Conservation (phyloP, 108 stramenopile genomes). For the Nitzschia palea region DNA sequence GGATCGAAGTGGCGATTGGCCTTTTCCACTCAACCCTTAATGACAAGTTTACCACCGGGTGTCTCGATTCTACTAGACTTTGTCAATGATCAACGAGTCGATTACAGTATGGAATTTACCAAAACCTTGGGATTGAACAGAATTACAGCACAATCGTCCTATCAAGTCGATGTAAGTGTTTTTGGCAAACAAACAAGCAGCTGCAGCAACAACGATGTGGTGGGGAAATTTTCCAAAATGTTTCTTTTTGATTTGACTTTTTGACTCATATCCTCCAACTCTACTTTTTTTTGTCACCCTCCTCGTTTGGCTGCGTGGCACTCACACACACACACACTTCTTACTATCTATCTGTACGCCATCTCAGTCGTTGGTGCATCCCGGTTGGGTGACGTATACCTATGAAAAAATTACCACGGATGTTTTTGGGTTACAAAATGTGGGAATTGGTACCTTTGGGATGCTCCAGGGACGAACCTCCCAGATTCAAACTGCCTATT, state of each 20-base stretch:
- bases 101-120: slow-evolving; percentile 65
- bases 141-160: slow-evolving; percentile 57
- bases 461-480: slow-evolving; percentile 63
- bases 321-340: too few species aligned
- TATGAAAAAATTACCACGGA: slow-evolving; percentile 73
- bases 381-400: slow-evolving; percentile 57
- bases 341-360: too few species aligned
- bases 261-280: too few species aligned
- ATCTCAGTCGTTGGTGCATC: slow-evolving; percentile 47
- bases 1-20: slow-evolving; percentile 60
- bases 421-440: slow-evolving; percentile 62
- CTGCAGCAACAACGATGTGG: too few species aligned
- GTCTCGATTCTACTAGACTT: slow-evolving; percentile 57
- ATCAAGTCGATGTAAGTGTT: slow-evolving; percentile 58
- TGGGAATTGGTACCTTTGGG: slow-evolving; percentile 70
- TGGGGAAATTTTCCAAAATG: too few species aligned
- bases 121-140: slow-evolving; percentile 60
- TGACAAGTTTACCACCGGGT: slow-evolving; percentile 51
- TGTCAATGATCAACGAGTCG: slow-evolving; percentile 38
- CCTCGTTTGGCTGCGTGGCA: not conserved
- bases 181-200: too few species aligned
- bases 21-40: slow-evolving; percentile 50
- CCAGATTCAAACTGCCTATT: slow-evolving; percentile 63
- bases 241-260: too few species aligned
- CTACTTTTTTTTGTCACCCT: not conserved